These are phyloP conservation scores for Silene latifolia DNA, from an alignment of 148 eudicot genomes.

Conservation along the genomic window DNA sequence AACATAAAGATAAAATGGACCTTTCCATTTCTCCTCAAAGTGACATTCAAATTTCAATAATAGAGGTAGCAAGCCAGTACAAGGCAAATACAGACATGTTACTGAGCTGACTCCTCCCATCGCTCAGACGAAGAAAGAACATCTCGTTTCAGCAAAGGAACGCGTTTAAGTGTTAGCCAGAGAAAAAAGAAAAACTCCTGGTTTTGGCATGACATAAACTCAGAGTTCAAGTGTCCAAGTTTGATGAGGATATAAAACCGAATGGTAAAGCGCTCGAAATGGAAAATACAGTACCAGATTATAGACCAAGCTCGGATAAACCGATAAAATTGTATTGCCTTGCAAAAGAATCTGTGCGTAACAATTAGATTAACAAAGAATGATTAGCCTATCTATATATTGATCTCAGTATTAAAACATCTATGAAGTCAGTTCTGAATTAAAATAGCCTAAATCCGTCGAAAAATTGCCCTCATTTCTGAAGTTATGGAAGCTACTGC, in stretches of 20 bases:
- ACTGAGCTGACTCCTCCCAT: too few relatives aligned
- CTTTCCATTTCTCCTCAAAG: too few relatives aligned
- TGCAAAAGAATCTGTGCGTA: constrained; percentile 13
- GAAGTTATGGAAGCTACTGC: background rate
- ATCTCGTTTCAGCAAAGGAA: too few relatives aligned
- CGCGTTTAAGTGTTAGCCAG: too few relatives aligned
- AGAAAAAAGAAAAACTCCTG: too few relatives aligned
- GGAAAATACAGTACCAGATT: background rate
- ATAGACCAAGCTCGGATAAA: background rate
- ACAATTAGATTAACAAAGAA: constrained; percentile 20
- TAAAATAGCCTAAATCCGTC: background rate
- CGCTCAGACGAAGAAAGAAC: too few relatives aligned
- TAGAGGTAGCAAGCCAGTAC: too few relatives aligned
- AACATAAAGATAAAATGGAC: too few relatives aligned
- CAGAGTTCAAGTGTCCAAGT: background rate
- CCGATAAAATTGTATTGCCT: background rate
- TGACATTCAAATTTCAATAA: too few relatives aligned
- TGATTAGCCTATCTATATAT: constrained; percentile 10
- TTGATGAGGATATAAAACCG: background rate
- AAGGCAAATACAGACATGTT: too few relatives aligned
- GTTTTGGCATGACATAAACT: too few relatives aligned
- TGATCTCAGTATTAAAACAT: background rate
- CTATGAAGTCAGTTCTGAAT: background rate
- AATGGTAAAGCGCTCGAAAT: background rate
- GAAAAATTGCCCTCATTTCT: background rate